Evolutionary conservation across 257 asterid genomes (phyloP).

Genomic region (Solanum appendiculatum): DNA sequence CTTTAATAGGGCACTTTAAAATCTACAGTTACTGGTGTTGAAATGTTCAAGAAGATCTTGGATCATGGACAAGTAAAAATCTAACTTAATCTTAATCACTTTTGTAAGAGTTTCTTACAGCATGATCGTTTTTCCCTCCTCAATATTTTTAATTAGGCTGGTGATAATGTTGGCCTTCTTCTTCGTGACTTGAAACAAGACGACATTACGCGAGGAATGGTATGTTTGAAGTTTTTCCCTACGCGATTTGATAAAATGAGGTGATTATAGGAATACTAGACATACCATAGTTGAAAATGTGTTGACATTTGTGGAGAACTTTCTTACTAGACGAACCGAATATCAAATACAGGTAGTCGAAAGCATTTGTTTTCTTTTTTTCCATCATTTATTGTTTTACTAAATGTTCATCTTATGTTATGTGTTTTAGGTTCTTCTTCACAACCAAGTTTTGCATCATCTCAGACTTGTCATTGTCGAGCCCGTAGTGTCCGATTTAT

Average conservation of each 20-base stretch:
- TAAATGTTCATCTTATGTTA: no score
- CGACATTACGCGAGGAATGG: constrained; percentile 86
- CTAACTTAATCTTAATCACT: background rate
- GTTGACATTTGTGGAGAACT: background rate
- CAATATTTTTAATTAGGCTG: constrained; percentile 52
- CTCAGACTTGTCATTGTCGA: no score
- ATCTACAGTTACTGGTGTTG: constrained; percentile 92
- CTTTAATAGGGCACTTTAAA: constrained; percentile 57
- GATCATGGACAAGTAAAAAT: constrained; percentile 75
- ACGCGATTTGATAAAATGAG: background rate
- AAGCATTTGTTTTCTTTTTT: background rate
- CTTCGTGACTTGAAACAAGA: constrained; percentile 93
- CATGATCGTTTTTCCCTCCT: background rate
- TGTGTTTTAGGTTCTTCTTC: no score
- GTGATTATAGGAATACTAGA: background rate
- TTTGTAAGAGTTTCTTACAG: background rate
- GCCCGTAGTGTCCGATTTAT: no score
- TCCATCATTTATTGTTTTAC: background rate
- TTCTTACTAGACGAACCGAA: background rate
- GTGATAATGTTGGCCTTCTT: constrained; percentile 97
- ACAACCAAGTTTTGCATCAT: no score
- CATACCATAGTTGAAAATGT: background rate
- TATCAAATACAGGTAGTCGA: background rate
- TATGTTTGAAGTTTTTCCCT: constrained; percentile 7
- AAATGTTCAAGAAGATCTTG: constrained; percentile 94